These are phyloP conservation scores for Candida tetrigidarum DNA, from an alignment of 1,139 yeast genomes.

Conservation along the genomic window DNA sequence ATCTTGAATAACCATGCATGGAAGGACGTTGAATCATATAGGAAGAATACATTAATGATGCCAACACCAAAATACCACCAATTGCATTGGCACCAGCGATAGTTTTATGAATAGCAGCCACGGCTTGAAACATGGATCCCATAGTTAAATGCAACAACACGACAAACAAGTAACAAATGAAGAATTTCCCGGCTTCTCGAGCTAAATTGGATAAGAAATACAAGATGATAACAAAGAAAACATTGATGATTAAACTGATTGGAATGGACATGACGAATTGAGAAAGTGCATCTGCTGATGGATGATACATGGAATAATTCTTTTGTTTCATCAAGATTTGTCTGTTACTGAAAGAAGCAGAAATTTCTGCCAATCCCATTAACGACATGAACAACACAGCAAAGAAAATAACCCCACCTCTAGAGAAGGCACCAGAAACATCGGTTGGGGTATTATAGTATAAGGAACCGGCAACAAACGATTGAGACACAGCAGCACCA, in stretches of 20 bases:
- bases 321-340: constrained; percentile 60
- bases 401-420: constrained; percentile 63
- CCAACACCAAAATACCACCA: constrained; percentile 52
- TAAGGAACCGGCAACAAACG: constrained; percentile 57
- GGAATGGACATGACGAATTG: constrained; percentile 51
- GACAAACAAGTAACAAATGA: constrained; percentile 52
- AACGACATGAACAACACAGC: constrained; percentile 55
- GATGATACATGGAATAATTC: constrained; percentile 58
- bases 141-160: constrained; percentile 32
- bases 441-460: constrained; percentile 47
- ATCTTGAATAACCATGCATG: constrained; percentile 69
- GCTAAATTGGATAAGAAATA: constrained; percentile 57
- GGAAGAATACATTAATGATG: constrained; percentile 54
- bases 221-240: constrained; percentile 46
- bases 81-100: constrained; percentile 56
- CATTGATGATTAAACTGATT: constrained; percentile 47
- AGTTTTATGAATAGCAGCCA: constrained; percentile 51
- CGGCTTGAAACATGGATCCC: constrained; percentile 49
- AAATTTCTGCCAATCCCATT: constrained; percentile 58
- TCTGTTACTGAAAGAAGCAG: constrained; percentile 51
- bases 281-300: constrained; percentile 61
- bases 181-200: constrained; percentile 57
- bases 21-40: constrained; percentile 59
- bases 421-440: constrained; percentile 55
- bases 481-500: constrained; percentile 51